phyloP scores from a whole-genome alignment of 148 eudicot species.

The Bassia scoparia region DNA sequence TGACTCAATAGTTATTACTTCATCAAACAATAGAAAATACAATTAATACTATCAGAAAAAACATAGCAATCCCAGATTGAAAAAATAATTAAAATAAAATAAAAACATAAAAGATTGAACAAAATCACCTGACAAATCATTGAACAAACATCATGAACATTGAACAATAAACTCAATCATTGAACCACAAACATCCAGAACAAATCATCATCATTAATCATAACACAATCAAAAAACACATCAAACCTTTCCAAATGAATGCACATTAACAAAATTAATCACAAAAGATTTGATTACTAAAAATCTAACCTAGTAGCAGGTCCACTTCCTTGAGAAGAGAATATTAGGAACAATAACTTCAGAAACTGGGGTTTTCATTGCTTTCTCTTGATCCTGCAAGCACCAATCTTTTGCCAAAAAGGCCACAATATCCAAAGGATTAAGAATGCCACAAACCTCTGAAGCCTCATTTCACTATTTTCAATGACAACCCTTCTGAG shows the following conservation, averaged over 20 bases:
- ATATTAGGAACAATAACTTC: conserved; percentile 57
- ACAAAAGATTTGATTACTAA: neutral
- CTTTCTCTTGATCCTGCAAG: conserved; percentile 78
- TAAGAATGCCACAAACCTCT: conserved; percentile 82
- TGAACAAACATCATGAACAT: neutral
- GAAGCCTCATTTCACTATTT: conserved; percentile 60
- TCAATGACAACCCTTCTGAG: conserved; percentile 45
- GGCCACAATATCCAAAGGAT: conserved; percentile 76
- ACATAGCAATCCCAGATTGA: neutral
- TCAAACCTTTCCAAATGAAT: neutral
- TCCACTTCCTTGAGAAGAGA: conserved; percentile 77
- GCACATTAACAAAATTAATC: conserved; percentile 7
- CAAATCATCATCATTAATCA: neutral
- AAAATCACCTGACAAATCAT: neutral
- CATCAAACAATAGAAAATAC: conserved; percentile 12
- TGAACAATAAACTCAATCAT: neutral
- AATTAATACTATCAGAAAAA: neutral
- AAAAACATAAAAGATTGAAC: neutral
- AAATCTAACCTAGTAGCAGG: conserved; percentile 82
- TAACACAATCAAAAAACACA: neutral
- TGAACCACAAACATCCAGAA: neutral
- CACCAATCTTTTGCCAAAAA: conserved; percentile 72
- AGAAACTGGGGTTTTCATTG: conserved; percentile 82
- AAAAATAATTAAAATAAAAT: no score
- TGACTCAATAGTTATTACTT: no score